Conservation (phyloP, 805 yeast species). For the Barnettozyma sucrosica region DNA sequence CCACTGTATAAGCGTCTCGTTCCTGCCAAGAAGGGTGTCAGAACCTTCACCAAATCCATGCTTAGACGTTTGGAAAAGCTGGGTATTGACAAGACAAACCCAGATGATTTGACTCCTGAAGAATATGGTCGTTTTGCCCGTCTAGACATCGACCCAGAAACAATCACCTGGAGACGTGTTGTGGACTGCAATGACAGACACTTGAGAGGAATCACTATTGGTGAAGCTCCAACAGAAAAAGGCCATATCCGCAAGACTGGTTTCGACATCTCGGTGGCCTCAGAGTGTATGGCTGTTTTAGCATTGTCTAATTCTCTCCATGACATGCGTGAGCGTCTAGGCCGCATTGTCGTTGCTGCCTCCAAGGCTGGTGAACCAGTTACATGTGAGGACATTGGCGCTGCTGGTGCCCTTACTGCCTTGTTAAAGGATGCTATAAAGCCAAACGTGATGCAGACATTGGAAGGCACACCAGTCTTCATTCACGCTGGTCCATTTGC, state of each 20-base stretch:
- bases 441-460: constrained; percentile 94
- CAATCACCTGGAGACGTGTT: constrained; percentile 78
- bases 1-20: constrained; percentile 82
- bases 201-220: constrained; percentile 71
- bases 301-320: constrained; percentile 73
- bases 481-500: constrained; percentile 99
- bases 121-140: constrained; percentile 73
- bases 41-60: constrained; percentile 78
- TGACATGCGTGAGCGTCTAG: constrained; percentile 85
- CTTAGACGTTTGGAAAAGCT: constrained; percentile 66
- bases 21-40: constrained; percentile 75
- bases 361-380: constrained; percentile 70
- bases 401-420: constrained; percentile 95
- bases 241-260: constrained; percentile 71
- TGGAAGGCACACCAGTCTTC: constrained; percentile 96
- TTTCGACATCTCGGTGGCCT: constrained; percentile 79
- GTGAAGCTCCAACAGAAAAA: constrained; percentile 77
- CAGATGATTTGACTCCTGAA: constrained; percentile 71
- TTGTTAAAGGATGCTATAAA: constrained; percentile 92
- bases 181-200: constrained; percentile 82
- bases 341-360: constrained; percentile 84
- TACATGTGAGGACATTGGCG: constrained; percentile 91
- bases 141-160: constrained; percentile 79
- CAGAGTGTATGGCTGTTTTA: constrained; percentile 80
- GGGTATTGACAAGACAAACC: constrained; percentile 77